Evolutionary conservation across 1,284 basidiomycete species (phyloP), one percentile per base, ranked within the genome.

Genomic region (Marasmius fiardii): DNA sequence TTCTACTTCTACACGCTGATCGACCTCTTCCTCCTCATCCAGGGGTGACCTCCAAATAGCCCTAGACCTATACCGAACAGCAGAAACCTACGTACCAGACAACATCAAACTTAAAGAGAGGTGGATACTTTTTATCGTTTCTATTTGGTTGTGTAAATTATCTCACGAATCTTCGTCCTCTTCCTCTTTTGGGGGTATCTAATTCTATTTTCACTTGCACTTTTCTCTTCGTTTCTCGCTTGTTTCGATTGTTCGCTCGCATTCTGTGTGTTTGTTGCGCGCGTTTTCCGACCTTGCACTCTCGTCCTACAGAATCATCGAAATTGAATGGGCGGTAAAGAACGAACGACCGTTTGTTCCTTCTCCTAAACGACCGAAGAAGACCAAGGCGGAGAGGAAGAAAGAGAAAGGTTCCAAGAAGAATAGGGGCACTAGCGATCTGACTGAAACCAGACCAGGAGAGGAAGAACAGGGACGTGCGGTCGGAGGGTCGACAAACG

Each of bases 81-180:
- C 88, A 20, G 83, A 86, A 68, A 77, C 75, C 8, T 91, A 89
- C 61, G 87, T 89, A 53, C 88, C 89, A 18, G 86, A 90, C 60
- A 91, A 91, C 64, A 68, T 80, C 70, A 90, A 90, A 68, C 77
- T 91, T 53, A 85, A 85, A 80, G 87, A 90, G 76, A 88, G 89
- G 88, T 90, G 79, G 79, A 85, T 85, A 76, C 74, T 79, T 74
- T 82, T 84, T 67, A 68, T 82, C 68, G 67, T 81, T 66, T 70
- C 80, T 68, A 76, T 82, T 76, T 50, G 31, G 12, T 39, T 57
- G 34, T 21, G 34, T 21, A 44, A 33, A 35, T 52, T 56, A 43
- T 43, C 49, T 44, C 47, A 43, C 33, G 28, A 18, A 8, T 21
- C 34, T 43, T 21, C 23, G n/a, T 1, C n/a, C 26, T 18, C n/a